Evolutionary conservation across 805 yeast species (phyloP).

Genomic region (Candida sithepensis): DNA sequence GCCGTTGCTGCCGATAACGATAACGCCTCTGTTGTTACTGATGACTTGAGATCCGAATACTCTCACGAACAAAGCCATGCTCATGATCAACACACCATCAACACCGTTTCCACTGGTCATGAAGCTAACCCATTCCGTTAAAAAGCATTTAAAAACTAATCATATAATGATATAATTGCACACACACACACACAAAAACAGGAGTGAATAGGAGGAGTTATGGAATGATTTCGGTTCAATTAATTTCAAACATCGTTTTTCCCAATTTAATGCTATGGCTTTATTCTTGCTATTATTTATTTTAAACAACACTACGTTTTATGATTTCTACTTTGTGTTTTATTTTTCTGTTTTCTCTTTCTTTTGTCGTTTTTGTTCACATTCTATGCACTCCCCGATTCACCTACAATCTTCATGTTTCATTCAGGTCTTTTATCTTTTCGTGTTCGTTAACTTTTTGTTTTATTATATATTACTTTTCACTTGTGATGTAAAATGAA

Average conservation of each 20-base stretch:
- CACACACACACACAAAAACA: no score
- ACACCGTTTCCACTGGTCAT: slow-evolving; percentile 15
- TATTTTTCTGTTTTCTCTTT: background rate
- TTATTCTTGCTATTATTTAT: background rate
- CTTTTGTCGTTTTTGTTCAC: background rate
- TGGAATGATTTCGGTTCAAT: background rate
- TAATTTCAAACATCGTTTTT: no score
- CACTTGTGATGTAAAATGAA: no score
- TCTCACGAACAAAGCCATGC: slow-evolving; percentile 9
- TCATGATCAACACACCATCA: slow-evolving; percentile 11
- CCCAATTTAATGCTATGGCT: no score
- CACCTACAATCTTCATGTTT: background rate
- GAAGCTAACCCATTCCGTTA: slow-evolving; percentile 13
- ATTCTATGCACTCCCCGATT: background rate
- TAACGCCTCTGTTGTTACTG: slow-evolving; percentile 18
- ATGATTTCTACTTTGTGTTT: background rate
- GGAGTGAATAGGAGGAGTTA: no score
- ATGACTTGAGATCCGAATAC: slow-evolving; percentile 19
- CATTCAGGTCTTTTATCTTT: background rate
- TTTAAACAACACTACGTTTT: background rate
- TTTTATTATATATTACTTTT: background rate
- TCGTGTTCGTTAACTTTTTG: background rate
- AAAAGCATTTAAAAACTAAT: background rate
- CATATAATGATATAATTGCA: no score
- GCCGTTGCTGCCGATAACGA: slow-evolving; percentile 12